Evolutionary conservation across 1,284 basidiomycete genomes (phyloP), one percentile per base, ranked within the genome.

Genomic region (Paramarasmius palmivorus): DNA sequence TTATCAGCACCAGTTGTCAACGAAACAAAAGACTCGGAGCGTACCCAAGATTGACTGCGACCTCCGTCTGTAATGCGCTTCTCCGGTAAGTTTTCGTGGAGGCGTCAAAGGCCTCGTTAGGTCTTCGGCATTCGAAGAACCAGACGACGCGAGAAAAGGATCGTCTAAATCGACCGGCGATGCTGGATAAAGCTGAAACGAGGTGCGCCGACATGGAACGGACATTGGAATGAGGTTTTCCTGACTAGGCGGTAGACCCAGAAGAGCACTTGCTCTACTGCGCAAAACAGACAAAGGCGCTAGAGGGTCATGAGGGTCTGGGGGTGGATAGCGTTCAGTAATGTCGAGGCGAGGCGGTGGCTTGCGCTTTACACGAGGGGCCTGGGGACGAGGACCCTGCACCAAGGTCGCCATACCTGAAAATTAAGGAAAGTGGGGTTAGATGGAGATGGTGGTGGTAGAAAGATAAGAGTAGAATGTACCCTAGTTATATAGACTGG

Each of bases 241-340:
- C 37, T 20, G n/a, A 40, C 52, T 15, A 23, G 52, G n/a, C 36
- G 42, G 19, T 25, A 46, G n/a, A 7, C 44, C 44, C 4, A 46
- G 36, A 22, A 53, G 22, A 19, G 52, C 46, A 38, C 52, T 53
- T 4, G 52, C 47, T 26, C 53, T 36, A 44, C 37, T 54, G 23
- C 71, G 68, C 10, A 73, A 57, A 7, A 64, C 67, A 37, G 67
- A 65, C 26, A 73, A 63, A n/a, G 71, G 61, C 8, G 64, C 69
- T 48, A 73, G 72, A n/a, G 70, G 71, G 54, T 73, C 67, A 35
- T 47, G 53, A 2, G 70, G 69, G 58, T 73, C 70, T 7, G 70
- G 70, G 9, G 52, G 57, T 15, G 72, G 71, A 54, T 71, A 73
- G 49, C 63, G 66, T 22, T 62, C 39, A 6, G 68, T 67, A 59